phyloP scores from a whole-genome alignment of 768 basidiomycete species.

The Termitomyces sp. region DNA sequence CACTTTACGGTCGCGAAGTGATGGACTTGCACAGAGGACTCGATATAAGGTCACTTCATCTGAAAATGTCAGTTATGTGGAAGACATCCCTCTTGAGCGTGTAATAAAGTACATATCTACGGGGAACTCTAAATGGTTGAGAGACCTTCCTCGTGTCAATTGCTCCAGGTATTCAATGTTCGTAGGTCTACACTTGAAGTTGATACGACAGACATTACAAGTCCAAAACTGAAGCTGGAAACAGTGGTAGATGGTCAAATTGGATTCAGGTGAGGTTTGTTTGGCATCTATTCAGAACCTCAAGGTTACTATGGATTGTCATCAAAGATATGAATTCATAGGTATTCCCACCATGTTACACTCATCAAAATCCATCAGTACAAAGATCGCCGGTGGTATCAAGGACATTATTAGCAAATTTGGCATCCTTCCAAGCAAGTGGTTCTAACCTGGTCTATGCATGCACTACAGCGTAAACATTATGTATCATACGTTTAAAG shows the following conservation, averaged over 20 bases:
- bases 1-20: conserved; percentile 42
- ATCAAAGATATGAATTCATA: conserved; percentile 36
- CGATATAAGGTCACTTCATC: conserved; percentile 20
- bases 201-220: conserved; percentile 48
- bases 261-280: conserved; percentile 41
- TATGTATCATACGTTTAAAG: neutral
- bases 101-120: conserved; percentile 54
- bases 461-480: neutral
- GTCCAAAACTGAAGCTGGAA: conserved; percentile 51
- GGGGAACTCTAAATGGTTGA: conserved; percentile 64
- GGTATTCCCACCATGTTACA: conserved; percentile 42
- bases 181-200: conserved; percentile 63
- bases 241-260: conserved; percentile 53
- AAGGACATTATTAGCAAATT: conserved; percentile 51
- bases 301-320: neutral
- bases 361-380: conserved; percentile 37
- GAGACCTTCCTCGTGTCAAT: neutral
- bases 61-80: conserved; percentile 18
- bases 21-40: conserved; percentile 32
- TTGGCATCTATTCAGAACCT: neutral
- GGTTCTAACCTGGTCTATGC: conserved; percentile 36
- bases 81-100: conserved; percentile 45
- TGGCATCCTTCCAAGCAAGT: conserved; percentile 46
- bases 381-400: conserved; percentile 41
- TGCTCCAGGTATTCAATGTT: neutral